Conservation (phyloP, 2,329 filamentous ascomycete species). For the Lachnellula arida region DNA sequence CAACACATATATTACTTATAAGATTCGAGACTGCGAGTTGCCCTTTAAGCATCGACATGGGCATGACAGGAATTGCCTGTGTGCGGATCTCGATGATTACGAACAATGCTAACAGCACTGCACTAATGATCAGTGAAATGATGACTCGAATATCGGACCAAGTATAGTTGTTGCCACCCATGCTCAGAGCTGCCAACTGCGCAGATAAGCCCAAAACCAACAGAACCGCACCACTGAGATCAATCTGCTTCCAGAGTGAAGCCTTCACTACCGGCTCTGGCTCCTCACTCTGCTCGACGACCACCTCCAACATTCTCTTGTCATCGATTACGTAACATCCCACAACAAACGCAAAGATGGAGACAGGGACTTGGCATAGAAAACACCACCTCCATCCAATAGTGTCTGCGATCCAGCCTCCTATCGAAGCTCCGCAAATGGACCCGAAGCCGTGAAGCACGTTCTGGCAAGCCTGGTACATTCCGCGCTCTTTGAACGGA, state of each 20-base stretch:
- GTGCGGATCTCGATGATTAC: slow-evolving; percentile 45
- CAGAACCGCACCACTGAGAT: slow-evolving; percentile 52
- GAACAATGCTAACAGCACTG: slow-evolving; percentile 41
- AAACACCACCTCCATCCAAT: slow-evolving; percentile 68
- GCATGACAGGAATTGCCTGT: slow-evolving; percentile 49
- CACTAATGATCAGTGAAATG: slow-evolving; percentile 39
- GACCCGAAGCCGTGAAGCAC: slow-evolving; percentile 57
- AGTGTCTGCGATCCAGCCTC: slow-evolving; percentile 58
- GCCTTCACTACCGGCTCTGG: slow-evolving; percentile 17
- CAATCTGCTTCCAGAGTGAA: slow-evolving; percentile 50
- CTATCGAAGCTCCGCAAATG: slow-evolving; percentile 58
- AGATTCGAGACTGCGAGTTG: slow-evolving; percentile 50
- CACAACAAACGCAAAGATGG: slow-evolving; percentile 47
- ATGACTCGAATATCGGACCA: slow-evolving; percentile 49
- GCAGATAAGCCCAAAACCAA: slow-evolving; percentile 54
- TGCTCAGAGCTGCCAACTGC: slow-evolving; percentile 51
- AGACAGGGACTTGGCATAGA: slow-evolving; percentile 56
- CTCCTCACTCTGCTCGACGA: slow-evolving; percentile 24
- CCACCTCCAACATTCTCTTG: slow-evolving; percentile 9
- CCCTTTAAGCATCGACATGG: slow-evolving; percentile 52
- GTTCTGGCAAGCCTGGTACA: slow-evolving; percentile 59
- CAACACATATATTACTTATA: slow-evolving; percentile 54
- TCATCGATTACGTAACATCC: slow-evolving; percentile 50
- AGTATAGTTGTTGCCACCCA: slow-evolving; percentile 51
- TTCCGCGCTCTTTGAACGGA: slow-evolving; percentile 48